These are phyloP conservation scores for Leptodontidium sp. DNA, from an alignment of 2,329 filamentous ascomycete genomes.

Conservation along the genomic window DNA sequence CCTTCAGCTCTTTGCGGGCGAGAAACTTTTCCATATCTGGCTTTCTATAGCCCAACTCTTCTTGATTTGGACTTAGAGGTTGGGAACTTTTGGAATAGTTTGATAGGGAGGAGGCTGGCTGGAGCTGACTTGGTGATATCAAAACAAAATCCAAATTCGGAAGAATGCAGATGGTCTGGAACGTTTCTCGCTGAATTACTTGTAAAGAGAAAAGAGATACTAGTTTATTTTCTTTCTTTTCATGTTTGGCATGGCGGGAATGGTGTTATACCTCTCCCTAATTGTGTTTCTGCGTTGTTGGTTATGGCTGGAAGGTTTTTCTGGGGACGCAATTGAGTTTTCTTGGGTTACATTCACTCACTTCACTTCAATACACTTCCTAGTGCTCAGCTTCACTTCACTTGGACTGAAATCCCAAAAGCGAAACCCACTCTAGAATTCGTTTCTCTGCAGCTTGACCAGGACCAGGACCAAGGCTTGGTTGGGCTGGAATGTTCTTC, in stretches of 20 bases:
- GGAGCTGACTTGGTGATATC: not conserved
- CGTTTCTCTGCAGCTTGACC: not conserved
- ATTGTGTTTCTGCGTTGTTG: not conserved
- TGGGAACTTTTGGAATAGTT: not conserved
- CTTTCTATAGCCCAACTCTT: no score
- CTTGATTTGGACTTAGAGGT: not conserved
- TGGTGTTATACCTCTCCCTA: slow-evolving; percentile 9
- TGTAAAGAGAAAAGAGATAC: no score
- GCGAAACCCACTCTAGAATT: not conserved
- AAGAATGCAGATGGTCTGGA: not conserved
- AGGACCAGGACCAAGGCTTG: no score
- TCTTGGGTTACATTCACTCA: no score
- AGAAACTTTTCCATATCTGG: no score
- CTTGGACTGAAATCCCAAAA: not conserved
- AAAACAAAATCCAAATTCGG: not conserved
- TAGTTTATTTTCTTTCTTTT: no score
- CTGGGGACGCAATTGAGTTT: no score
- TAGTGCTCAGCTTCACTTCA: not conserved
- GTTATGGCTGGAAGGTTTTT: not conserved
- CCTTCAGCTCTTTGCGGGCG: not conserved
- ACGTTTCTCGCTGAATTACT: no score
- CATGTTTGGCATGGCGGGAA: not conserved
- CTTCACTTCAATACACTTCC: no score
- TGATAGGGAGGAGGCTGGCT: not conserved
- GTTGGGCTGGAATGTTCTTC: not conserved